Conservation (phyloP, 1,139 yeast species). For the Scheffersomyces segobiensis region DNA sequence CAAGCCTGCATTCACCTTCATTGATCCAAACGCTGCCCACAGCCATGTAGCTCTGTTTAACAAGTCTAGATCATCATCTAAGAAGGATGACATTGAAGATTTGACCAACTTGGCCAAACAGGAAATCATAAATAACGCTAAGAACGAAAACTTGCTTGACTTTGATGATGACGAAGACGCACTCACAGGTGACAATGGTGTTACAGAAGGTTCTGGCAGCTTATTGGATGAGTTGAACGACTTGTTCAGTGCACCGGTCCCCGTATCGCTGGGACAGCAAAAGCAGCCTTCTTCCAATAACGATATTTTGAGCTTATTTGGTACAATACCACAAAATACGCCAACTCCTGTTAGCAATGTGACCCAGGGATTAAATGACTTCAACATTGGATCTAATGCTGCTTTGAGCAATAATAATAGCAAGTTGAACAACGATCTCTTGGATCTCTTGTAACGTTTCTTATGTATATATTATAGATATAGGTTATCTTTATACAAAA, state of each 20-base stretch:
- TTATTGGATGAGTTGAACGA: slow-evolving; percentile 70
- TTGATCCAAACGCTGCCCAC: slow-evolving; percentile 37
- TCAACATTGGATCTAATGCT: slow-evolving; percentile 16
- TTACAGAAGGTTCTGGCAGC: slow-evolving; percentile 17
- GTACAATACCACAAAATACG: slow-evolving; percentile 14
- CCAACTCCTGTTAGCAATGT: slow-evolving; percentile 9
- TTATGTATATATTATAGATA: slow-evolving; percentile 1
- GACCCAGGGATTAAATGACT: slow-evolving; percentile 20
- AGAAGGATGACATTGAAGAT: slow-evolving; percentile 63
- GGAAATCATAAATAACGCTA: slow-evolving; percentile 65
- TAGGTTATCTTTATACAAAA: background rate
- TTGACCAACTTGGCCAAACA: slow-evolving; percentile 74
- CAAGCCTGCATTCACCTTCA: slow-evolving; percentile 73
- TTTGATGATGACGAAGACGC: slow-evolving; percentile 65
- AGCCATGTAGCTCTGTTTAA: slow-evolving; percentile 29
- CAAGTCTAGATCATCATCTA: slow-evolving; percentile 14
- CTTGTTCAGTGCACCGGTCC: slow-evolving; percentile 48
- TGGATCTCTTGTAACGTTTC: slow-evolving; percentile 51
- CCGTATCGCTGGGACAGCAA: slow-evolving; percentile 8
- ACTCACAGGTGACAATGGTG: slow-evolving; percentile 19
- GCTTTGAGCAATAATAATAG: slow-evolving; percentile 7
- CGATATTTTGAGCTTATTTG: slow-evolving; percentile 48
- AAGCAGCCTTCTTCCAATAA: slow-evolving; percentile 22
- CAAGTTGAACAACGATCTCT: slow-evolving; percentile 45
- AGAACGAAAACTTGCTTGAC: slow-evolving; percentile 83